A percentile compares a stretch with the other conserved stretches of the same genome.
These are phyloP conservation scores for Suillus clintonianus DNA, from an alignment of 768 basidiomycete genomes.

Conservation along the genomic window DNA sequence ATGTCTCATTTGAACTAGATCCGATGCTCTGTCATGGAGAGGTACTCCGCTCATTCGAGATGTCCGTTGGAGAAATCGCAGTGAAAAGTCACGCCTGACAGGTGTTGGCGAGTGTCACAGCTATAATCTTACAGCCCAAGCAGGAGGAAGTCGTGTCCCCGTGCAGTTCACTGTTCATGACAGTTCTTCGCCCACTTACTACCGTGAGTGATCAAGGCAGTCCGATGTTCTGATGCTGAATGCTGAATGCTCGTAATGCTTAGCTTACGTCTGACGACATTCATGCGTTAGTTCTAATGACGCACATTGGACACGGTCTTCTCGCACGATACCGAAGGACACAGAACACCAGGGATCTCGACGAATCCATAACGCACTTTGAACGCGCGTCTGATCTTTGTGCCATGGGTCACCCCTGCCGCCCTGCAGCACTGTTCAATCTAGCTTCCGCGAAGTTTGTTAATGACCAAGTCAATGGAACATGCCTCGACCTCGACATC, in stretches of 20 bases:
- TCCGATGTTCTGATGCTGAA: background rate
- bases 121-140: background rate
- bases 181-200: background rate
- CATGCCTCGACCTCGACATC: background rate
- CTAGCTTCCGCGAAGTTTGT: background rate
- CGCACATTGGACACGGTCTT: background rate
- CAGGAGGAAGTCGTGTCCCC: background rate
- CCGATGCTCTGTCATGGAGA: conserved; percentile 10
- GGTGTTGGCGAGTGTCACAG: background rate
- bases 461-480: background rate
- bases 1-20: conserved; percentile 10
- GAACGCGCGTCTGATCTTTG: background rate
- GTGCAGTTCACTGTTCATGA: background rate
- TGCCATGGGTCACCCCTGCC: background rate
- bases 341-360: background rate
- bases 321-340: background rate
- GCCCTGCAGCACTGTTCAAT: background rate
- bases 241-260: background rate
- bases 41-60: background rate
- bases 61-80: background rate
- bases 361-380: background rate
- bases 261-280: background rate
- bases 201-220: background rate
- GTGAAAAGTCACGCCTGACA: background rate
- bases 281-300: background rate